Base-by-base conservation (phyloP, 805 yeast genomes). In the Zygoascus bituminiphila region DNA sequence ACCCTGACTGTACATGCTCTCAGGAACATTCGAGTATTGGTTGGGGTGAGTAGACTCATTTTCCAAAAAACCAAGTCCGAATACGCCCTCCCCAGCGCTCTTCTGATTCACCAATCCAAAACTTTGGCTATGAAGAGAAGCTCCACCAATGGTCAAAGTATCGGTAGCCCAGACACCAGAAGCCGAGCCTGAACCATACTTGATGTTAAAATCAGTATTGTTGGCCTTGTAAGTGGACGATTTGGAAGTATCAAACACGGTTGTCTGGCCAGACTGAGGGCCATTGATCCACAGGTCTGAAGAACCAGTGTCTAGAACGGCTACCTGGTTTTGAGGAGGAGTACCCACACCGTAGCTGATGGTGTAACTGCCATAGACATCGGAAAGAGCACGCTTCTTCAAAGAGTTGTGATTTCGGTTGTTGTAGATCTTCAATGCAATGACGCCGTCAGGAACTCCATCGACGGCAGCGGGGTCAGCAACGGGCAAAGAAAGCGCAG, bases 251-350 rank as follows among this genome's bases (percentile, higher is more conserved):
- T 47, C 42, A 41, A 22, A 55, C 17, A 15, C 15, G 15, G 15
- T 22, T 9, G 26, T 20, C 39, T 31, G 36, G 12, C 47, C 47
- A 3, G 49, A 26, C 21, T 24, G 26, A 5, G 54, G 54, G 10
- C 55, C 51, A 29, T 49, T 51, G 25, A 55, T 42, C 86, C 86
- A 82, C 37, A 82, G 60, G 60, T 83, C 89, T 1, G 77, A 72
- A 0, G 88, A 80, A 1, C 89, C 89, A 0, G 89, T 83, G 57
- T 84, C 91, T 10, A 84, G 61, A 25, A 81, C 61, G 12, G 81
- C 79, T 2, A 67, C 68, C 3, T 81, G 69, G 2, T 64, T 53
- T 53, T 81, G 82, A 0, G 67, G 54, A 0, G 79, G 73, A 0
- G 85, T 75, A 3, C 91, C 89, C 2, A 65, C 52, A 12, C 60